A percentile compares a stretch with the other conserved stretches of the same genome.
Evolutionary conservation across 2,329 filamentous ascomycete genomes (phyloP).

Genomic region (Ophiostoma angusticollis): DNA sequence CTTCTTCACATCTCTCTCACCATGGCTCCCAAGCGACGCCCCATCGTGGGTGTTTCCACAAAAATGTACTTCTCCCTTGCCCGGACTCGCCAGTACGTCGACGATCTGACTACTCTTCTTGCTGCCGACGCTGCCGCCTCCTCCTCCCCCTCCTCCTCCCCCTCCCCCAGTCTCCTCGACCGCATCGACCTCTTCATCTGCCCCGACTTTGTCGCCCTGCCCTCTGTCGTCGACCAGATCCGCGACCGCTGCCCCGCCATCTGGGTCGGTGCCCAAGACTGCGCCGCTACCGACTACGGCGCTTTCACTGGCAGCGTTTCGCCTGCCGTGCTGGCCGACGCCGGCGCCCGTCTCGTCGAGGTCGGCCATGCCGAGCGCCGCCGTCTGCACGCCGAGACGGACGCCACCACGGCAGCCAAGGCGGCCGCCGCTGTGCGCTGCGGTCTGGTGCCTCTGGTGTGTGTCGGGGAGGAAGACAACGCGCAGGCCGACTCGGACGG

Average conservation of each 20-base stretch:
- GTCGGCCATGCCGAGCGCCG: constrained; percentile 72
- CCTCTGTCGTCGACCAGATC: constrained; percentile 37
- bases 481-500: constrained; percentile 24
- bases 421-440: constrained; percentile 54
- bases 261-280: constrained; percentile 63
- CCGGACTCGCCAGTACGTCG: constrained; percentile 45
- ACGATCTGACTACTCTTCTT: constrained; percentile 33
- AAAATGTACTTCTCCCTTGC: constrained; percentile 70
- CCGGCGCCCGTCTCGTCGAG: constrained; percentile 62
- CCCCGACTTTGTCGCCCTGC: constrained; percentile 61
- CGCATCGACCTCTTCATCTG: constrained; percentile 61
- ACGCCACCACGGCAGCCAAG: constrained; percentile 53
- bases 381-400: constrained; percentile 61
- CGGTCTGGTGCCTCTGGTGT: constrained; percentile 64
- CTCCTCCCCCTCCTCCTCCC: too few relatives aligned
- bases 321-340: constrained; percentile 49
- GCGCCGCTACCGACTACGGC: constrained; percentile 55
- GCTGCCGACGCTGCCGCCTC: constrained; percentile 17
- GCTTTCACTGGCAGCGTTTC: constrained; percentile 71
- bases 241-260: constrained; percentile 33
- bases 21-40: constrained; percentile 29
- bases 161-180: too few relatives aligned
- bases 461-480: constrained; percentile 57
- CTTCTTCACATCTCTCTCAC: not conserved
- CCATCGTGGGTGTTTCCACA: constrained; percentile 59